phyloP scores from a whole-genome alignment of 345 rosid genomes.

The Salix suchowensis region DNA sequence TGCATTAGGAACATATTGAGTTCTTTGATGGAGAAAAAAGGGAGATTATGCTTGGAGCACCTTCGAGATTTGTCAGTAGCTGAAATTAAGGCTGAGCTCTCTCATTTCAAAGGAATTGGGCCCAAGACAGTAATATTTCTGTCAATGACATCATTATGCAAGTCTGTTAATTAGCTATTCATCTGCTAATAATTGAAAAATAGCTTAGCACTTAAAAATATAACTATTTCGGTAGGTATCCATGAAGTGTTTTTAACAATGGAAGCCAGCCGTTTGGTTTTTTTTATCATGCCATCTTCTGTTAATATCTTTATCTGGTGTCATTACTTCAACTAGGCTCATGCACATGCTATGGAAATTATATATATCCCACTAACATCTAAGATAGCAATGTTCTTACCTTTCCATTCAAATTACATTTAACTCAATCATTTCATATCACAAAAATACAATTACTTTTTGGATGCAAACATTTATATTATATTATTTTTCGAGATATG shows the following conservation, averaged over 20 bases:
- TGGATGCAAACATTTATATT: neutral
- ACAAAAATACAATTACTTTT: neutral
- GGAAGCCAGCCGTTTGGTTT: too few relatives aligned
- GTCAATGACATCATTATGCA: neutral
- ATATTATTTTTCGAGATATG: neutral
- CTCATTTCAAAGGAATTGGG: constrained; percentile 71
- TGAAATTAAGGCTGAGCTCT: constrained; percentile 75
- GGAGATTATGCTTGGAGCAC: constrained; percentile 76
- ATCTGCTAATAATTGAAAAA: neutral
- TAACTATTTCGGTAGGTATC: too few relatives aligned
- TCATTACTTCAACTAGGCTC: neutral
- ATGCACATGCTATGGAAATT: neutral
- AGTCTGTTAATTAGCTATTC: neutral
- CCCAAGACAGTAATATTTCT: constrained; percentile 66
- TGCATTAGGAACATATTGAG: constrained; percentile 66
- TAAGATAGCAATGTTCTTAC: neutral
- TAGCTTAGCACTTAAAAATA: too few relatives aligned
- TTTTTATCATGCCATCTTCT: too few relatives aligned
- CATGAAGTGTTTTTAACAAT: too few relatives aligned
- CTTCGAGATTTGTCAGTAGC: constrained; percentile 52
- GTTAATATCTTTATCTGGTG: neutral
- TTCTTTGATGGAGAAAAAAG: constrained; percentile 53
- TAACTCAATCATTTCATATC: neutral
- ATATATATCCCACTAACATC: neutral
- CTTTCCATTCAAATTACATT: too few relatives aligned